These are phyloP conservation scores for Globisporangium acanthophoron DNA, from an alignment of 352 stramenopile genomes.

Conservation along the genomic window DNA sequence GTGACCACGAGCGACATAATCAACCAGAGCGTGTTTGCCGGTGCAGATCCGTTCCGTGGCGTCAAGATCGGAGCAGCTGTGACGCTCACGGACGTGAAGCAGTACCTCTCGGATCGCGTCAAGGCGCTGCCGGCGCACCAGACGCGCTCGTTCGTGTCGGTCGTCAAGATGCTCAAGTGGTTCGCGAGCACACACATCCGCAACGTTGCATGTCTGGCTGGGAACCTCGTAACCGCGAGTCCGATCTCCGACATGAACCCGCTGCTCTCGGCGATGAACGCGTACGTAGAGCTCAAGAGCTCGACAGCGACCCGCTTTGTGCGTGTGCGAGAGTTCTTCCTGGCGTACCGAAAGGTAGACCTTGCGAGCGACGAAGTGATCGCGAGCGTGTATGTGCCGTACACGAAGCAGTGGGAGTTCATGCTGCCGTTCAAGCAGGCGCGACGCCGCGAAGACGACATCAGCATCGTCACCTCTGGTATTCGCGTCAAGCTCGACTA, in stretches of 20 bases:
- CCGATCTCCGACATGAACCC: slow-evolving; percentile 98
- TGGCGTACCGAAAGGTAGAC: slow-evolving; percentile 92
- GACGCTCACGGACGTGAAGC: slow-evolving; percentile 66
- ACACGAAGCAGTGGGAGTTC: slow-evolving; percentile 87
- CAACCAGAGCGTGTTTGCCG: slow-evolving; percentile 38
- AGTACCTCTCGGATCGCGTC: slow-evolving; percentile 39
- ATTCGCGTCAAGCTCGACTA: slow-evolving; percentile 85
- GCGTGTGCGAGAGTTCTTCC: slow-evolving; percentile 91
- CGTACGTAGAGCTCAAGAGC: slow-evolving; percentile 58
- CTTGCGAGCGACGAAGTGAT: slow-evolving; percentile 89
- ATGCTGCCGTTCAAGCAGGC: slow-evolving; percentile 96
- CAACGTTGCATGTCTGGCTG: slow-evolving; percentile 94
- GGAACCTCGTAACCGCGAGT: slow-evolving; percentile 96
- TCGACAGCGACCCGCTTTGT: slow-evolving; percentile 29
- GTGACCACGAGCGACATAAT: slow-evolving; percentile 37
- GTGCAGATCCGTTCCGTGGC: slow-evolving; percentile 39
- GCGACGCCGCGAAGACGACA: slow-evolving; percentile 94
- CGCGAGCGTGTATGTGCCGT: slow-evolving; percentile 88
- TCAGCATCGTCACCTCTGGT: slow-evolving; percentile 94
- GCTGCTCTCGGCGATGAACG: slow-evolving; percentile 86
- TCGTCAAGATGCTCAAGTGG: slow-evolving; percentile 93
- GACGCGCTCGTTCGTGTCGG: slow-evolving; percentile 47
- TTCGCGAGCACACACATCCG: slow-evolving; percentile 97
- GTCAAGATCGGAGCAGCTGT: slow-evolving; percentile 81
- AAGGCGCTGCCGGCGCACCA: slow-evolving; percentile 33